Base-by-base conservation (phyloP, 768 basidiomycete genomes). In the Pseudohyphozyma bogoriensis region DNA sequence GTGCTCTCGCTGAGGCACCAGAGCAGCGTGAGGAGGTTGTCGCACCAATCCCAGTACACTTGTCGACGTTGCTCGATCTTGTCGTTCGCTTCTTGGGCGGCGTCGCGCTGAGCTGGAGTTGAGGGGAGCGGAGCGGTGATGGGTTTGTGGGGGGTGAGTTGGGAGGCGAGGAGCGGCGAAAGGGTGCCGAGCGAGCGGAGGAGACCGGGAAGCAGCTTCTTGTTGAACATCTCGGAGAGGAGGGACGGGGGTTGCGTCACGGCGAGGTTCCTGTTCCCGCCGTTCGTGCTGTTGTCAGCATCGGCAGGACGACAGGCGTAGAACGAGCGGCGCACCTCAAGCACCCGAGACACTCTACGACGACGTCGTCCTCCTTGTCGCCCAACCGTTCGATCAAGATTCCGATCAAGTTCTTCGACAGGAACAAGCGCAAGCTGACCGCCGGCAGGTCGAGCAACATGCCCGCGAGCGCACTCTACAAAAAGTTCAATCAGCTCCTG, bases 201-300 rank as follows among this genome's bases (percentile, higher is more conserved):
- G 49, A 67, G 59, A n/a, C n/a, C n/a, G n/a, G n/a, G n/a, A n/a
- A n/a, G n/a, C 39, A 67, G 52, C 16, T 59, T 58, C 53, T 67
- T 67, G 65, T 67, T 67, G 62, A 63, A 62, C 62, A 67, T 67
- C 45, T 67, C 65, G 24, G 65, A 63, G 49, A 67, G 49, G 46
- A 67, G 46, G 36, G 62, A 59, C 3, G 62, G 52, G 18, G 62
- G 62, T 6, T 45, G 52, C 12, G 62, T 55, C 44, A 67, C 65
- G 49, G 65, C 65, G 49, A 67, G 51, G 46, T 63, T 67, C 51
- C 65, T 46, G 45, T 28, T 22, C 6, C 37, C 10, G 37, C 18
- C 37, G 18, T 10, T 10, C 11, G 37, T 37, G 44, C 26, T n/a
- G 6, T n/a, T 6, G 13, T 9, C 26, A 13, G 3, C 13, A 15